Conservation (phyloP, 2,329 filamentous ascomycete genomes). For the Stemphylium beticola region DNA sequence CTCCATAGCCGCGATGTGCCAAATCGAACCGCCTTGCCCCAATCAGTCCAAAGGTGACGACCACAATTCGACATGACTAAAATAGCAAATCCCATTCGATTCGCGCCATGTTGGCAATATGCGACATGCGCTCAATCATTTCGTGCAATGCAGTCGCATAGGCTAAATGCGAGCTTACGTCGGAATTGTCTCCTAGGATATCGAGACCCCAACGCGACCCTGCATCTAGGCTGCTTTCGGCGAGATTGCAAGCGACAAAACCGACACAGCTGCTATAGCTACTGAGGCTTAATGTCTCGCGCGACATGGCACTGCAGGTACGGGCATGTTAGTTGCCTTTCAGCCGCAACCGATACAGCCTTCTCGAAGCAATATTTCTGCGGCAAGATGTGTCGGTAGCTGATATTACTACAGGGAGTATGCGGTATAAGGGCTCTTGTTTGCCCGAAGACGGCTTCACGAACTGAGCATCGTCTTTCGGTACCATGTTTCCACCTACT, state of each 20-base stretch:
- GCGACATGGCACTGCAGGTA: not conserved
- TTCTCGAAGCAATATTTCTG: not conserved
- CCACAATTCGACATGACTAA: too few relatives aligned
- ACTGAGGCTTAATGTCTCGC: not conserved
- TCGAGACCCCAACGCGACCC: not conserved
- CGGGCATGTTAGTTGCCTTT: not conserved
- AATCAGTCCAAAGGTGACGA: too few relatives aligned
- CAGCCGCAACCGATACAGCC: slow-evolving; percentile 3
- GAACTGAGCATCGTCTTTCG: not conserved
- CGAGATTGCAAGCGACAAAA: not conserved
- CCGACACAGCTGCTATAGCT: not conserved
- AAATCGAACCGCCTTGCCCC: too few relatives aligned
- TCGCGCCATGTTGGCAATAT: too few relatives aligned
- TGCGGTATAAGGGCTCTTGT: not conserved
- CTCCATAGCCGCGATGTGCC: too few relatives aligned
- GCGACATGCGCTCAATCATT: too few relatives aligned
- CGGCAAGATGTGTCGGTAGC: not conserved
- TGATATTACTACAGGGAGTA: not conserved
- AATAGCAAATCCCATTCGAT: too few relatives aligned
- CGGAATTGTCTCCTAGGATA: not conserved
- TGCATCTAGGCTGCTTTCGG: not conserved
- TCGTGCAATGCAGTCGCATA: not conserved
- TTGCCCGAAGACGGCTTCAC: not conserved
- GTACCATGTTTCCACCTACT: not conserved
- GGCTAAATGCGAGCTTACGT: not conserved